Evolutionary conservation across 176 grass and related monocot species (phyloP), one percentile per base, ranked within the genome.

Genomic region (Cenchrus fungigraminus): DNA sequence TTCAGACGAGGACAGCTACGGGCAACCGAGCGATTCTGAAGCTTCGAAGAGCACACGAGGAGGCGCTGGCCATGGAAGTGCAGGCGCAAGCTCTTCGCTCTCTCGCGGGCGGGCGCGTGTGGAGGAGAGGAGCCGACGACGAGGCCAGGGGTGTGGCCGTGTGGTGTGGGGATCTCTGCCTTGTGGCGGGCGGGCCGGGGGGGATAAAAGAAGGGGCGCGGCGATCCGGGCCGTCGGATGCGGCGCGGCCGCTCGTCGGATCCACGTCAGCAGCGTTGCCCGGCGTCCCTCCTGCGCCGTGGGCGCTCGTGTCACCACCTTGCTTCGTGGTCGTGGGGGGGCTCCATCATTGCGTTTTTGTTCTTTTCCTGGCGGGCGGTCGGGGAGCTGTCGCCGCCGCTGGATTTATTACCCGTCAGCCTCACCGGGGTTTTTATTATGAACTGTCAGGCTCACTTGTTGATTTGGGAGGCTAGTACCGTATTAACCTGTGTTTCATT

Each of bases 221-320:
- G 11, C 12, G 79, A 92, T 95, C 91, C 20, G 44, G 32, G 42
- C 92, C 95, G 89, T 84, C 74, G 71, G 70, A 84, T 95, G 49
- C 49, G 49, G 9, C 49, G 49, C 10, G 9, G 49, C 49, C 9
- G 49, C 49, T 91, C 92, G 87, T 84, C 74, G 71, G 70, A 84
- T 95, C 84, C 81, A 76, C 89, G 73, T 90, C 87, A 91, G 78
- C 87, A 90, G 78, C 47, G 49, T n/a, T 1, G 4, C 12, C 17
- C 46, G 15, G 9, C 9, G 1, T 6, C 46, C 25, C 37, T 40
- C 42, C 29, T 8, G 14, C 4, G 15, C 44, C 65, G 42, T 46
- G 22, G 86, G 64, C 73, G 40, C 31, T 25, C 17, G 46, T 52
- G 74, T 68, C 29, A 42, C 28, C 14, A 42, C 28, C 14, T 51